These are phyloP conservation scores for Fusarium chaquense DNA, from an alignment of 2,329 filamentous ascomycete species.

Conservation along the genomic window DNA sequence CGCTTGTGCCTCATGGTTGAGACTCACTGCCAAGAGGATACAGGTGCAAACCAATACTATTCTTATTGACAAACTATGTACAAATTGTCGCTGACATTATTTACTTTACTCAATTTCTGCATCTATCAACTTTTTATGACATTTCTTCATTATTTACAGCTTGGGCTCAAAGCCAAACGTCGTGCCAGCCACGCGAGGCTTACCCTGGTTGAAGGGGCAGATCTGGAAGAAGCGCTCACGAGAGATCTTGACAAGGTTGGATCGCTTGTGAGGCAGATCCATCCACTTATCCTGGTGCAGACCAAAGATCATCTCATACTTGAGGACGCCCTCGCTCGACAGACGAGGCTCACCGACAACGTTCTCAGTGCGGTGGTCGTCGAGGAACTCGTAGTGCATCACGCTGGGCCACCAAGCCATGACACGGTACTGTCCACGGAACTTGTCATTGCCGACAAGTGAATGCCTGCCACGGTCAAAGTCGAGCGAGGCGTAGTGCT, in stretches of 20 bases:
- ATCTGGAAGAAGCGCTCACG: conserved; percentile 77
- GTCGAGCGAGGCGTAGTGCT: conserved; percentile 67
- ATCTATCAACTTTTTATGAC: conserved; percentile 5
- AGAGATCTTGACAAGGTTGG: conserved; percentile 73
- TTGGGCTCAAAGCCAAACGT: conserved; percentile 65
- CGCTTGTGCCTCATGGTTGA: background rate
- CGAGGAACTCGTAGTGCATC: conserved; percentile 72
- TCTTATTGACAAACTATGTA: conserved; percentile 10
- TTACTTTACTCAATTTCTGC: background rate
- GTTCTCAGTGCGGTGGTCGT: conserved; percentile 67
- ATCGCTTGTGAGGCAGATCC: conserved; percentile 78
- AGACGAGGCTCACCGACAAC: conserved; percentile 78
- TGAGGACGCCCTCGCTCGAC: conserved; percentile 75
- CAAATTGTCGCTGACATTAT: conserved; percentile 20
- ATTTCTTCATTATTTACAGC: conserved; percentile 21
- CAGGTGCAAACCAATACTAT: background rate
- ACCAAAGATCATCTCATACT: conserved; percentile 79
- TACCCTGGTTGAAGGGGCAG: conserved; percentile 67
- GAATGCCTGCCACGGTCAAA: conserved; percentile 70
- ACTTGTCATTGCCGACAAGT: conserved; percentile 68
- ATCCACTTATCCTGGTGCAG: conserved; percentile 79
- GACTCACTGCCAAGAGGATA: conserved; percentile 13
- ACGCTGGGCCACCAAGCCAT: conserved; percentile 71
- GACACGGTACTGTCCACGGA: conserved; percentile 69
- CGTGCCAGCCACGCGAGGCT: conserved; percentile 66